Conservation (phyloP, 169 alveolate species). For the Pseudocohnilembus persalinus region DNA sequence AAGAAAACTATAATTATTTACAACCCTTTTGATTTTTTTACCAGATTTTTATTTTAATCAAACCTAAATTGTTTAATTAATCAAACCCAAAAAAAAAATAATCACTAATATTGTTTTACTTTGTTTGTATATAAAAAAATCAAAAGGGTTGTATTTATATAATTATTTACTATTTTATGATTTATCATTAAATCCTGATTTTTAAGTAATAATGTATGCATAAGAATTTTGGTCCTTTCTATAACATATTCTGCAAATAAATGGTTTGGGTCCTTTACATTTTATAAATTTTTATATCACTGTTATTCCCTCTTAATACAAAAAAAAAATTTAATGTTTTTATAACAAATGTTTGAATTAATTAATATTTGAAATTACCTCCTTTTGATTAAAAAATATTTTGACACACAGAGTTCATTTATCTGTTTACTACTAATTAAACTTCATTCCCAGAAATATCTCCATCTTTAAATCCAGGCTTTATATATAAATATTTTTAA, state of each 20-base stretch:
- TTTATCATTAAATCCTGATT: slow-evolving; percentile 61
- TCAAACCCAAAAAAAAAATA: too few species aligned
- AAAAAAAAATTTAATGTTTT: slow-evolving; percentile 1
- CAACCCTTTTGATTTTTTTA: too few species aligned
- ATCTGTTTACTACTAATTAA: slow-evolving; percentile 55
- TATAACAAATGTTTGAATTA: background rate
- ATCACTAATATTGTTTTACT: too few species aligned
- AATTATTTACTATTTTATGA: slow-evolving; percentile 51
- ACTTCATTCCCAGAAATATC: slow-evolving; percentile 35
- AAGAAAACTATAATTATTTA: too few species aligned
- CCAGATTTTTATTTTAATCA: too few species aligned
- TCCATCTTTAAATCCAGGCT: background rate
- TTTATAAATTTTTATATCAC: slow-evolving; percentile 73
- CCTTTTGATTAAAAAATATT: slow-evolving; percentile 9
- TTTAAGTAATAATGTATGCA: slow-evolving; percentile 74
- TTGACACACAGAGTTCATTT: slow-evolving; percentile 40
- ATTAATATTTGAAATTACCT: background rate
- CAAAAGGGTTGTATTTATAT: too few species aligned
- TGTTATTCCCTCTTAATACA: slow-evolving; percentile 58
- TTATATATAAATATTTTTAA: too few species aligned
- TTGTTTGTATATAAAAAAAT: too few species aligned
- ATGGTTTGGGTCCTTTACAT: slow-evolving; percentile 82
- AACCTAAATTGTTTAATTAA: too few species aligned
- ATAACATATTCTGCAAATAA: slow-evolving; percentile 76
- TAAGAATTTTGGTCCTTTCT: slow-evolving; percentile 70